Base-by-base conservation (phyloP, 495 filamentous ascomycete species). In the Oleoguttula mirabilis region DNA sequence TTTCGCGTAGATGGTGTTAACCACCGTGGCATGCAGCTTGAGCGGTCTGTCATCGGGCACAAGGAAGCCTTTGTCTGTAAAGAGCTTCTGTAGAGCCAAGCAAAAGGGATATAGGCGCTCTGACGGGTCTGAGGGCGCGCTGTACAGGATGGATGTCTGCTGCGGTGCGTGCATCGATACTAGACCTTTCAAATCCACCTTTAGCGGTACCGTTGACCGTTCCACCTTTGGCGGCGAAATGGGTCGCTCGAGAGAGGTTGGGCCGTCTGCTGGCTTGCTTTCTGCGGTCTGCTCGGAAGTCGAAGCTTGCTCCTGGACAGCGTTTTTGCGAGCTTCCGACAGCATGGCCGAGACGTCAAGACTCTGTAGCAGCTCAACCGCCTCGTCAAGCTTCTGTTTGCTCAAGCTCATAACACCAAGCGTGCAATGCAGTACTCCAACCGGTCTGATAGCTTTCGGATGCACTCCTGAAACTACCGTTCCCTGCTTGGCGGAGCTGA, bases 1-100 rank as follows among this genome's bases (percentile, higher is more conserved):
- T 46, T 67, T 71, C 24, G 79, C 75, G 57, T 94, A 94, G 22
- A 87, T 73, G 6, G 86, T 94, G 59, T 95, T 94, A 16, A 90
- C 61, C 3, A 95, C 66, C 3, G 88, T 94, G 12, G 82, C 85
- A 57, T 94, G 88, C 36, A 94, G 56, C 15, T 82, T 69, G 36
- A 96, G 58, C n/a, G 75, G 73, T 23, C 87, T 62, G 1, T 54
- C 56, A 16, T 88, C 82, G 1, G 50, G 60, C 1, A 64, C 54
- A 48, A 94, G 55, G 14, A 88, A 66, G 1, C 70, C 79, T 2
- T 72, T 72, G 4, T 76, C 61, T 3, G 62, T 61, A 52, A 94
- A 94, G 3, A 51, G 56, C 0, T 69, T 62, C 32, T 71, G 65
- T 2, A 94, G 60, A 30, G 54, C 59, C 37, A 75, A 63, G 35